Base-by-base conservation (phyloP, 228 moss, liverwort and hornwort genomes). In the Sphagnum magellanicum region DNA sequence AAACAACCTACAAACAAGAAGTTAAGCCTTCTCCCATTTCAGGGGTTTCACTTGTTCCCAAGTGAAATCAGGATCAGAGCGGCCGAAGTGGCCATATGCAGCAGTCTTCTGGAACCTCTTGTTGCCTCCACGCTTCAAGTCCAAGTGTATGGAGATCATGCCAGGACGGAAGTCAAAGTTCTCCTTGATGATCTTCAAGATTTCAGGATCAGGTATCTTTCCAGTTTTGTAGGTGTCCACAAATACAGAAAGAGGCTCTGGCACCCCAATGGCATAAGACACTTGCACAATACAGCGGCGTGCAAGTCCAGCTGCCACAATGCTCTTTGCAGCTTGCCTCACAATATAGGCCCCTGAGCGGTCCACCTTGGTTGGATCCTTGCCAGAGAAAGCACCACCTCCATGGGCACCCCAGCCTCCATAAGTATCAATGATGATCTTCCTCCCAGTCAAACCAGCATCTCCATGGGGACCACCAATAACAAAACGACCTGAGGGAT, bases 321-420 rank as follows among this genome's bases (percentile, higher is more conserved):
- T 84, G 78, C 90, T 90, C 87, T 93, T 93, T 3, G 93, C 90
- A 0, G 93, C 93, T 75, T 93, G 93, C 70, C 93, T 84, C 12
- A 90, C 93, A 76, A 93, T 89, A 88, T 93, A 93, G 51, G 93
- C 90, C 5, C 93, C 93, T 69, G 87, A 87, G 0, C 93, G 74
- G 65, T 93, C 93, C 68, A 93, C 93, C 80, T 93, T 93, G 49
- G 93, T 93, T 0, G 93, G 93, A 72, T 93, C 93, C 81, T 93
- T 93, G 0, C 93, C 93, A 0, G 87, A 87, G 76, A 93, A 93
- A 3, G 93, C 93, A 16, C 93, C 93, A 14, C 93, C 93, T 15
- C 93, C 93, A 74, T 93, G 93, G 0, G 93, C 93, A 49, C 93
- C 93, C 93, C 93, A 93, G 32, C 93, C 93, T 46, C 93, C 93